Evolutionary conservation across 192 early-diverging fungal species (phyloP).

Genomic region (Dimargaris verticillata): DNA sequence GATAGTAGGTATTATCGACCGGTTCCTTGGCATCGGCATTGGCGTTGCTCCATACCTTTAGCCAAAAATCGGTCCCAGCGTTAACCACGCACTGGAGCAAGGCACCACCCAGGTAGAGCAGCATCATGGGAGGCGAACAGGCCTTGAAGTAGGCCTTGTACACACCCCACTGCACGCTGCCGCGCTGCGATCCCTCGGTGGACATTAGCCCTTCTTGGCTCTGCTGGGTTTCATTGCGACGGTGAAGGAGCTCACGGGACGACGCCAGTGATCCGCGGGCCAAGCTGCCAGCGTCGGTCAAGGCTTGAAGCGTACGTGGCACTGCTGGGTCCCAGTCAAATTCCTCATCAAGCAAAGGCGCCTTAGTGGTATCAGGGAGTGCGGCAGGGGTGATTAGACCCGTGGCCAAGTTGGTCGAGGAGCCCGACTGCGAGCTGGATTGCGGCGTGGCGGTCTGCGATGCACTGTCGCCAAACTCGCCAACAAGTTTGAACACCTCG

Average conservation of each 20-base stretch:
- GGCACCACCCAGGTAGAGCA: conserved; percentile 38
- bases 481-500: conserved; percentile 46
- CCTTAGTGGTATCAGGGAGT: not conserved
- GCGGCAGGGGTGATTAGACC: not conserved
- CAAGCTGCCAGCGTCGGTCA: conserved; percentile 18
- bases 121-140: conserved; percentile 42
- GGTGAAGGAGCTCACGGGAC: conserved; percentile 9
- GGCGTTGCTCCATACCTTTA: conserved; percentile 56
- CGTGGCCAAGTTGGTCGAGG: conserved; percentile 6
- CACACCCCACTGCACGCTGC: conserved; percentile 61
- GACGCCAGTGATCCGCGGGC: conserved; percentile 41
- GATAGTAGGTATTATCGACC: conserved; percentile 36
- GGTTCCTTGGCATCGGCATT: conserved; percentile 14
- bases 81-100: conserved; percentile 35
- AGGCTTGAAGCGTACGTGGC: not conserved
- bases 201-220: conserved; percentile 34
- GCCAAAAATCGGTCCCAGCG: conserved; percentile 45
- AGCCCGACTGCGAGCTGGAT: not conserved
- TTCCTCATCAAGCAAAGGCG: not conserved
- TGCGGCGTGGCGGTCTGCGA: conserved; percentile 8
- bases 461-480: conserved; percentile 41
- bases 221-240: conserved; percentile 9
- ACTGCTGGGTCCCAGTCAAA: not conserved
- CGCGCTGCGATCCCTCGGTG: conserved; percentile 68
- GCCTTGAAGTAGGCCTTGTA: conserved; percentile 69